A percentile compares a stretch with the other conserved stretches of the same genome.
phyloP scores from a whole-genome alignment of 2,329 filamentous ascomycete genomes.

The Talaromyces amestolkiae region DNA sequence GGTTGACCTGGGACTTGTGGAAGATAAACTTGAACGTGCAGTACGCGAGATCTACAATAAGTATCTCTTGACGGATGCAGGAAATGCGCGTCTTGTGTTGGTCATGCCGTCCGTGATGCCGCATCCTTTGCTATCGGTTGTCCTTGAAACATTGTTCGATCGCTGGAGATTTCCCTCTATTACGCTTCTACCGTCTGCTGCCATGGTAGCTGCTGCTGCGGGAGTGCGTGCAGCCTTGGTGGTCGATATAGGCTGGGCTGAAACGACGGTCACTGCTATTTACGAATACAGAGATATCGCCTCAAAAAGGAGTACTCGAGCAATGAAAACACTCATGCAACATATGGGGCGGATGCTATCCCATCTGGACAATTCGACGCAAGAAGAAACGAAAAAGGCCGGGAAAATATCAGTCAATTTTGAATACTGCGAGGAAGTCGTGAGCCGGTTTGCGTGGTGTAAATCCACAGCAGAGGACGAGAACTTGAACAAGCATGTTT shows the following conservation, averaged over 20 bases:
- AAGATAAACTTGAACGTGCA: conserved; percentile 81
- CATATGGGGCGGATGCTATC: conserved; percentile 57
- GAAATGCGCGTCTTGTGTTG: conserved; percentile 70
- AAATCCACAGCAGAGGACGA: conserved; percentile 29
- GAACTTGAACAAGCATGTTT: conserved; percentile 26
- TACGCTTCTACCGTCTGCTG: conserved; percentile 73
- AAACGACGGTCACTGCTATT: conserved; percentile 79
- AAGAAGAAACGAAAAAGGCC: conserved; percentile 32
- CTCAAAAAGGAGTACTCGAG: conserved; percentile 68
- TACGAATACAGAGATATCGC: conserved; percentile 87
- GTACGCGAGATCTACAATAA: conserved; percentile 79
- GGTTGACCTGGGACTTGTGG: conserved; percentile 73
- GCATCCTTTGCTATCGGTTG: conserved; percentile 70
- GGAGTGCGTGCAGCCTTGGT: conserved; percentile 83
- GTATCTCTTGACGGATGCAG: conserved; percentile 60
- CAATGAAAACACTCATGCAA: conserved; percentile 68
- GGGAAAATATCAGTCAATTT: conserved; percentile 58
- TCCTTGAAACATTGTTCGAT: conserved; percentile 75
- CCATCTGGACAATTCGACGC: conserved; percentile 23
- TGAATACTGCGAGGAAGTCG: conserved; percentile 77
- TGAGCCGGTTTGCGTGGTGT: conserved; percentile 77
- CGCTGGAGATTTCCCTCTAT: conserved; percentile 77
- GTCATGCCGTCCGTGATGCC: conserved; percentile 76
- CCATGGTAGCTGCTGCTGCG: conserved; percentile 72
- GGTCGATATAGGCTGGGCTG: conserved; percentile 88